Conservation (phyloP, 768 basidiomycete species). For the Mycena albidolilacea region DNA sequence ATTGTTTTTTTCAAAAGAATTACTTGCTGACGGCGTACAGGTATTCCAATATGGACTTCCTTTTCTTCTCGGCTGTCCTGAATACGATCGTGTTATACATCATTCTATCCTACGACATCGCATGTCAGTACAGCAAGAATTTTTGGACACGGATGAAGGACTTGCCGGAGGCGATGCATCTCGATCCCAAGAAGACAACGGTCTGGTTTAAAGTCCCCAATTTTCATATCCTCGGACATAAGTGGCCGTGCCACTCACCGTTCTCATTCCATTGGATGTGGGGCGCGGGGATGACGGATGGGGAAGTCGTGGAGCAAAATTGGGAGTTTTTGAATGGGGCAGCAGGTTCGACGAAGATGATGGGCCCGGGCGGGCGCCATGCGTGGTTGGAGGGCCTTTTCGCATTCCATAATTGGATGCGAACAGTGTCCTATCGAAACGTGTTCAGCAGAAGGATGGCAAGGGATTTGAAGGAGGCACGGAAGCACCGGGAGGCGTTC, state of each 20-base stretch:
- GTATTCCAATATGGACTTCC: constrained; percentile 24
- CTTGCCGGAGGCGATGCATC: constrained; percentile 8
- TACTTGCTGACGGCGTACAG: neutral
- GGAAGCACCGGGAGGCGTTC: neutral
- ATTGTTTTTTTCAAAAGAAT: too few relatives aligned
- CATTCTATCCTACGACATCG: constrained; percentile 42
- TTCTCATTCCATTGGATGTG: constrained; percentile 30
- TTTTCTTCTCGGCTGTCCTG: neutral
- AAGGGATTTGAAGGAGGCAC: neutral
- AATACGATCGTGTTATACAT: constrained; percentile 4
- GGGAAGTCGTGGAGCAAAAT: constrained; percentile 42
- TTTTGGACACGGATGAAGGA: constrained; percentile 25
- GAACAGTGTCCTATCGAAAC: neutral
- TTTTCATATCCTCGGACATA: constrained; percentile 42
- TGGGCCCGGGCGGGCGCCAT: constrained; percentile 30
- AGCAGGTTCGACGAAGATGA: constrained; percentile 37
- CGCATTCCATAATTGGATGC: constrained; percentile 2
- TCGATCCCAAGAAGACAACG: neutral
- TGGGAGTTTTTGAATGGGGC: constrained; percentile 40
- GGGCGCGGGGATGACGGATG: constrained; percentile 40
- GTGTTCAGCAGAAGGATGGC: too few relatives aligned
- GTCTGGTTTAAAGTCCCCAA: constrained; percentile 40
- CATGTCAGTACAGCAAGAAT: constrained; percentile 40
- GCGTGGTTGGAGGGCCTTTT: neutral
- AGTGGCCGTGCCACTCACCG: constrained; percentile 31